Conservation (phyloP, 1,284 basidiomycete genomes). For the Kalmanozyma brasiliensis region DNA sequence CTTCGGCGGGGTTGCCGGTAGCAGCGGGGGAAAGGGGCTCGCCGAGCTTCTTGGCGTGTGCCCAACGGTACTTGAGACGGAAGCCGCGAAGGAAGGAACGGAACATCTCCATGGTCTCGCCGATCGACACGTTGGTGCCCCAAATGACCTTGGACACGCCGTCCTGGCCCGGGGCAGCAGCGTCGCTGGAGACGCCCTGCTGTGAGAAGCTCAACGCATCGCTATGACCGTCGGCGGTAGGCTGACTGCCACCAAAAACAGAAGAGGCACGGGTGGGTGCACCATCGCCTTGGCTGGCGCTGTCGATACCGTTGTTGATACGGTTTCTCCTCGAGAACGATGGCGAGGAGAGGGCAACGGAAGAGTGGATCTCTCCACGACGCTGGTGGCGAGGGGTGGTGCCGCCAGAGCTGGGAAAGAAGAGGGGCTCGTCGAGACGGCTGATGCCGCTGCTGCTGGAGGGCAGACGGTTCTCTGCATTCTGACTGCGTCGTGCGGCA, state of each 20-base stretch:
- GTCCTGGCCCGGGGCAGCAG: conserved; percentile 64
- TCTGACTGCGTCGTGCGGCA: conserved; percentile 27
- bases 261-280: conserved; percentile 74
- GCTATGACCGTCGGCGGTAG: conserved; percentile 74
- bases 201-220: conserved; percentile 70
- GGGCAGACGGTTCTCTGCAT: conserved; percentile 42
- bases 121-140: conserved; percentile 93
- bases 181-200: conserved; percentile 45
- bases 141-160: conserved; percentile 85
- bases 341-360: conserved; percentile 55
- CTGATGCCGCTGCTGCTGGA: conserved; percentile 49
- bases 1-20: conserved; percentile 49
- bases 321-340: conserved; percentile 30
- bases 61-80: conserved; percentile 89
- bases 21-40: conserved; percentile 66
- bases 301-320: conserved; percentile 16
- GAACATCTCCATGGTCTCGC: conserved; percentile 90
- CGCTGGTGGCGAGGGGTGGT: conserved; percentile 59
- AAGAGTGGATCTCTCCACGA: conserved; percentile 65
- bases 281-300: conserved; percentile 14
- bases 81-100: conserved; percentile 88
- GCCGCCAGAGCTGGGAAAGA: conserved; percentile 63
- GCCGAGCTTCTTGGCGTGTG: conserved; percentile 77
- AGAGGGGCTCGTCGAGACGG: conserved; percentile 58
- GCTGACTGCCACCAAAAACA: conserved; percentile 81